phyloP scores from a whole-genome alignment of 148 eudicot species.

The Beta vulgaris region DNA sequence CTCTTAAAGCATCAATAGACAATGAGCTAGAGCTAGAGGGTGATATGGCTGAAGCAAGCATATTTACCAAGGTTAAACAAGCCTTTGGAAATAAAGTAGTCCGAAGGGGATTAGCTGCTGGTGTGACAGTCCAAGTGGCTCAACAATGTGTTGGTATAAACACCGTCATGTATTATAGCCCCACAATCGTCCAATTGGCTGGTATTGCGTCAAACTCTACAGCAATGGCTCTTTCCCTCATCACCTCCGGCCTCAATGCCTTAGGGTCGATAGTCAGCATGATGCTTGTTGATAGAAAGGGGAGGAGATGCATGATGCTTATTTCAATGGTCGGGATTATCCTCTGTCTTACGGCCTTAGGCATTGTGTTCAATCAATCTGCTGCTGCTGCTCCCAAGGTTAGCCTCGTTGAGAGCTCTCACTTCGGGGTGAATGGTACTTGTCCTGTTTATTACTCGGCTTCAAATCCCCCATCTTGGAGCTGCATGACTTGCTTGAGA shows the following conservation, averaged over 20 bases:
- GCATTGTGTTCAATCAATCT: slow-evolving; percentile 44
- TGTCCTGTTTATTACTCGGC: slow-evolving; percentile 47
- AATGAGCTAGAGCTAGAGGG: slow-evolving; percentile 46
- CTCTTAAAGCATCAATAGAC: slow-evolving; percentile 53
- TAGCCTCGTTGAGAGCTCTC: slow-evolving; percentile 35
- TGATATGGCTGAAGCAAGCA: slow-evolving; percentile 33
- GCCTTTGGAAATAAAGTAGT: slow-evolving; percentile 53
- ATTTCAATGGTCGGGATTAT: slow-evolving; percentile 68
- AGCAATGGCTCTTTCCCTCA: slow-evolving; percentile 74
- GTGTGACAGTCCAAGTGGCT: slow-evolving; percentile 91
- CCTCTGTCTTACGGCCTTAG: slow-evolving; percentile 44
- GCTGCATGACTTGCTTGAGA: slow-evolving; percentile 62
- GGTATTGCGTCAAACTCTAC: slow-evolving; percentile 79
- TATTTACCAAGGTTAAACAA: slow-evolving; percentile 40
- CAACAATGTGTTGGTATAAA: slow-evolving; percentile 85
- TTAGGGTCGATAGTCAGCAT: slow-evolving; percentile 66
- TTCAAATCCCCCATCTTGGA: slow-evolving; percentile 43
- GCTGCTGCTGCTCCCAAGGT: slow-evolving; percentile 48
- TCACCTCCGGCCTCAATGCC: slow-evolving; percentile 81
- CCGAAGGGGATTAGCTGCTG: slow-evolving; percentile 78
- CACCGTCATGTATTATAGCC: slow-evolving; percentile 84
- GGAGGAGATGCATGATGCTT: slow-evolving; percentile 77
- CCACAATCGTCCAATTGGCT: slow-evolving; percentile 81
- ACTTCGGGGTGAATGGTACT: slow-evolving; percentile 58
- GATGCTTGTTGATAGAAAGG: slow-evolving; percentile 68